Evolutionary conservation across 106 monocot genomes (phyloP), one percentile per base, ranked within the genome.

Genomic region (Xerophyta viscosa): DNA sequence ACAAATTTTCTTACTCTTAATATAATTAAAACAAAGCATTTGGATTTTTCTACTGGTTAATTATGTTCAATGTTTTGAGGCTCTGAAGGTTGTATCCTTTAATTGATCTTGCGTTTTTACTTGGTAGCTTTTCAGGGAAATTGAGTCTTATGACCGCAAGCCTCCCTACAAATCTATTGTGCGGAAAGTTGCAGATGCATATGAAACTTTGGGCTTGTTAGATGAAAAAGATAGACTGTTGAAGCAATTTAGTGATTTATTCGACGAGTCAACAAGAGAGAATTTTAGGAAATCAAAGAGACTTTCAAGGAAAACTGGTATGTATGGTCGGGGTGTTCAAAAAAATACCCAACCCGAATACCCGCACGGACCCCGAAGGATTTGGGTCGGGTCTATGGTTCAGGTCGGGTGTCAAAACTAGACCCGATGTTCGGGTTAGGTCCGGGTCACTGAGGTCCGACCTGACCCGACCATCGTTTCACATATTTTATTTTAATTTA

Each of bases 121-220:
- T 22, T 56, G 64, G 48, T 31, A 98, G 98, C 82, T 98, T 31
- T 98, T 90, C 68, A 72, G 70, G 49, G 67, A 46, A 28, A 71
- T 98, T 9, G 98, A 98, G 61, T 55, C 75, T 55, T 98, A 68
- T 62, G 86, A 71, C 10, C 70, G 98, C 3, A 89, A 72, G 52
- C 82, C 98, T 41, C 82, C 90, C 28, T 63, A 20, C 11, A 98
- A 82, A 64, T 74, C 68, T 57, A 74, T 90, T 56, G 70, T 98
- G n/a, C 72, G 68, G 42, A 98, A 98, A 70, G 89, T 90, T 48
- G 86, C 76, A 41, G 86, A 98, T 75, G 79, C 98, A 60, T 98
- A 83, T 56, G 90, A 90, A 52, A 39, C 79, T 37, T 57, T 86
- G 50, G 98, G 98, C 11, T 60, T 74, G 53, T 50, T 61, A 20